Percentiles rank a stretch among this genome's conserved stretches.
These are phyloP conservation scores for Raphanus sativus DNA, from an alignment of 345 rosid genomes.

Conservation along the genomic window DNA sequence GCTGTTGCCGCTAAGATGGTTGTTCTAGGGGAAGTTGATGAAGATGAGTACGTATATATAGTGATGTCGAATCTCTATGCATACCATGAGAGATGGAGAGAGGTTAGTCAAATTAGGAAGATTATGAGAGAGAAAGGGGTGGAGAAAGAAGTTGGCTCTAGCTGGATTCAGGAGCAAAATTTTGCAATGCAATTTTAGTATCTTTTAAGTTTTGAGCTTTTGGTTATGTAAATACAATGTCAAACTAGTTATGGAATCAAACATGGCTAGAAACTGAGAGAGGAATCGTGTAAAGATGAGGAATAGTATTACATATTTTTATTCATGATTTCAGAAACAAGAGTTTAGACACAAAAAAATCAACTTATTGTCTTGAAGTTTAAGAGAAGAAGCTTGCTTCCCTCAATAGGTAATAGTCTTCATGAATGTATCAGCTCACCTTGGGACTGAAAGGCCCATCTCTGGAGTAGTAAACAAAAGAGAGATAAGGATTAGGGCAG, in stretches of 20 bases:
- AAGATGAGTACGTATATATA: constrained; percentile 64
- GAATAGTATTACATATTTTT: background rate
- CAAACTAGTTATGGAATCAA: background rate
- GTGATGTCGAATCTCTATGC: constrained; percentile 65
- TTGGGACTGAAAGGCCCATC: constrained; percentile 83
- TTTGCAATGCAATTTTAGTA: background rate
- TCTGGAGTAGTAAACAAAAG: constrained; percentile 47
- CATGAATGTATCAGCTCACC: constrained; percentile 47
- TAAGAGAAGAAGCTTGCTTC: constrained; percentile 25
- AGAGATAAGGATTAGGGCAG: background rate
- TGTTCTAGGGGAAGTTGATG: constrained; percentile 50
- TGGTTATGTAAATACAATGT: background rate
- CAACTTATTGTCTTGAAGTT: background rate
- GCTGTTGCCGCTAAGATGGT: constrained; percentile 15
- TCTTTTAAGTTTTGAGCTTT: background rate
- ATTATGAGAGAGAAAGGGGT: constrained; percentile 59
- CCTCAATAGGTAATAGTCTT: constrained; percentile 33
- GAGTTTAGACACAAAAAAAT: background rate
- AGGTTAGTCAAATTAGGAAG: constrained; percentile 54
- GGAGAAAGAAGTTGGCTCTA: constrained; percentile 58
- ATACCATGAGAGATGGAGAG: constrained; percentile 58
- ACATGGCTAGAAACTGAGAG: constrained; percentile 9
- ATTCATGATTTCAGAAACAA: background rate
- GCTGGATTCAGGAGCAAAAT: constrained; percentile 63
- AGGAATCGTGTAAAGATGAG: constrained; percentile 1